These are phyloP conservation scores for Petunia secreta DNA, from an alignment of 257 asterid genomes.

Conservation along the genomic window DNA sequence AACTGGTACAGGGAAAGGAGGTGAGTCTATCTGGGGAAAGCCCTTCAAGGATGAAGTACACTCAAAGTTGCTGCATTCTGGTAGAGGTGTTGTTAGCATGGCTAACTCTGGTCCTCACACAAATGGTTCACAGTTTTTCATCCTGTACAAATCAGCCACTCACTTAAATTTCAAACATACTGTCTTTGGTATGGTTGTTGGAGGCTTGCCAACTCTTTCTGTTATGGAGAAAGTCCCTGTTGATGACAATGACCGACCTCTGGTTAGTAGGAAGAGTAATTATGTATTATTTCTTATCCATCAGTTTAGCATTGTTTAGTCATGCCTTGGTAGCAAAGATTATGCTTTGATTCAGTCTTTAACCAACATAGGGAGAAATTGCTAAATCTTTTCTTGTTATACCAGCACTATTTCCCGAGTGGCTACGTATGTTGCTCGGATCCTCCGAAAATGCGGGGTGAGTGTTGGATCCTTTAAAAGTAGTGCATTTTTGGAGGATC, in stretches of 20 bases:
- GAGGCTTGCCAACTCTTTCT: conserved; percentile 85
- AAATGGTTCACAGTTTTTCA: conserved; percentile 95
- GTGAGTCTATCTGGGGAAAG: conserved; percentile 96
- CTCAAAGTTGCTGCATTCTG: conserved; percentile 92
- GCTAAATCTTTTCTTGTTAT: neutral
- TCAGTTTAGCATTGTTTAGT: neutral
- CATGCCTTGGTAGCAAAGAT: conserved; percentile 1
- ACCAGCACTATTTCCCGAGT: neutral
- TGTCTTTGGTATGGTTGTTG: conserved; percentile 91
- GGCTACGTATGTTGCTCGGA: no score
- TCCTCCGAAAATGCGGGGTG: no score
- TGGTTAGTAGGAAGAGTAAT: conserved; percentile 52
- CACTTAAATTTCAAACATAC: conserved; percentile 92
- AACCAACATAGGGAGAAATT: neutral
- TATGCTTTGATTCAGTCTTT: neutral
- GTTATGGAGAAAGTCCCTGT: conserved; percentile 86
- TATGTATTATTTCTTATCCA: neutral
- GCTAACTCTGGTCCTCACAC: conserved; percentile 97
- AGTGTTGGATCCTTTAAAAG: no score
- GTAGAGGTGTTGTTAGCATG: conserved; percentile 98
- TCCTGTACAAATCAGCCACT: conserved; percentile 94
- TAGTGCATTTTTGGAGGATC: no score
- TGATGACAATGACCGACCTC: conserved; percentile 82
- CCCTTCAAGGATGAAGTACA: conserved; percentile 91
- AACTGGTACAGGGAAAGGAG: conserved; percentile 95